Evolutionary conservation across 331 rosid genomes (phyloP).

Genomic region (Cydonia oblonga): DNA sequence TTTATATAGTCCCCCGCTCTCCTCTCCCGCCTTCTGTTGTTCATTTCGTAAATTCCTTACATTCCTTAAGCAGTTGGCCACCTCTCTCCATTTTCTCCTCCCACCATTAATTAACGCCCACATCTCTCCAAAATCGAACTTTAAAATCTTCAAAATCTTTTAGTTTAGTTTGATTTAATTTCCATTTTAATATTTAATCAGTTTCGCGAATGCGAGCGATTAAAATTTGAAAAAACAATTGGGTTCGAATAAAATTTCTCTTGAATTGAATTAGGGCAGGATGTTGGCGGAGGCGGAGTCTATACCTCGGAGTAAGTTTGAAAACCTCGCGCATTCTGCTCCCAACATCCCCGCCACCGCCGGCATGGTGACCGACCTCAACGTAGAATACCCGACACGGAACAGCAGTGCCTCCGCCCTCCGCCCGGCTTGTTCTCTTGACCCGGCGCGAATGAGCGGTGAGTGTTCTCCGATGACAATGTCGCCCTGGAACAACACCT

Average conservation of each 20-base stretch:
- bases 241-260: neutral
- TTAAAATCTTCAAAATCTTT: neutral
- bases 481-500: slow-evolving; percentile 70
- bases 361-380: slow-evolving; percentile 5
- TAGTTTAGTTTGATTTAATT: neutral
- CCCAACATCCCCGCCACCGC: slow-evolving; percentile 28
- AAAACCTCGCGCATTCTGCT: slow-evolving; percentile 25
- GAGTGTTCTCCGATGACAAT: slow-evolving; percentile 74
- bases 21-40: slow-evolving; percentile 1
- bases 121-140: neutral
- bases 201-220: neutral
- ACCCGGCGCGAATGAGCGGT: slow-evolving; percentile 36
- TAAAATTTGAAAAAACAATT: too few relatives aligned
- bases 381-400: slow-evolving; percentile 22
- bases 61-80: neutral
- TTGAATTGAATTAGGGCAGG: neutral
- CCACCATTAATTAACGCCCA: neutral
- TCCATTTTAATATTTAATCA: neutral
- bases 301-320: slow-evolving; percentile 15
- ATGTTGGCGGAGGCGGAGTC: slow-evolving; percentile 8
- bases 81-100: neutral
- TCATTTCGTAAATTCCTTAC: neutral
- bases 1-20: neutral
- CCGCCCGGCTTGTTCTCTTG: slow-evolving; percentile 16
- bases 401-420: slow-evolving; percentile 34